Evolutionary conservation across 345 rosid species (phyloP).

Genomic region (Ceriops tagal): DNA sequence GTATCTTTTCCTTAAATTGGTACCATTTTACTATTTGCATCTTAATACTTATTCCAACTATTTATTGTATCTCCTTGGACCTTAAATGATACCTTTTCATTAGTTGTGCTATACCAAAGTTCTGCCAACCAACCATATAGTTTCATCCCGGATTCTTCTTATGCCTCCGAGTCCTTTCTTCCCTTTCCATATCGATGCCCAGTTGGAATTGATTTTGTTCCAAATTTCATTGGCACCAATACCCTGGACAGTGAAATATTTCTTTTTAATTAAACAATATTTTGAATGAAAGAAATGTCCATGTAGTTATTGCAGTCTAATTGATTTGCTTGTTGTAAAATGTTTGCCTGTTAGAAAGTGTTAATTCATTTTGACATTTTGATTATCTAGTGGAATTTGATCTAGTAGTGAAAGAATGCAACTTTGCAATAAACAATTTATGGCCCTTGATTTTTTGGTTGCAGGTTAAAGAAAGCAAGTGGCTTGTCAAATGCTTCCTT

Average conservation of each 20-base stretch:
- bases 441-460: background rate
- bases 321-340: background rate
- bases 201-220: constrained; percentile 4
- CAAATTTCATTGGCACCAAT: background rate
- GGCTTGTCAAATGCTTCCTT: constrained; percentile 96
- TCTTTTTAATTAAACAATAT: background rate
- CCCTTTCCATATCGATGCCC: background rate
- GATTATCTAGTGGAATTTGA: no score
- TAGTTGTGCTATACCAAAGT: no score
- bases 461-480: constrained; percentile 99
- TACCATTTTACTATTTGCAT: no score
- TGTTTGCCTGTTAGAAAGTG: background rate
- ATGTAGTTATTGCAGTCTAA: background rate
- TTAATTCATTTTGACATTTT: background rate
- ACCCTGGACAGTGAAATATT: background rate
- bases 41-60: no score
- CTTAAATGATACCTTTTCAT: no score
- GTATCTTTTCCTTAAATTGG: background rate
- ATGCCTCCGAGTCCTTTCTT: background rate
- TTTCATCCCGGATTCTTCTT: background rate
- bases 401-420: no score
- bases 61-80: background rate
- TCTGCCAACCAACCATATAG: no score
- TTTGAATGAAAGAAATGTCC: constrained; percentile 2
- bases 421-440: no score